Conservation (phyloP, 257 asterid species). For the Leonotis leonurus region DNA sequence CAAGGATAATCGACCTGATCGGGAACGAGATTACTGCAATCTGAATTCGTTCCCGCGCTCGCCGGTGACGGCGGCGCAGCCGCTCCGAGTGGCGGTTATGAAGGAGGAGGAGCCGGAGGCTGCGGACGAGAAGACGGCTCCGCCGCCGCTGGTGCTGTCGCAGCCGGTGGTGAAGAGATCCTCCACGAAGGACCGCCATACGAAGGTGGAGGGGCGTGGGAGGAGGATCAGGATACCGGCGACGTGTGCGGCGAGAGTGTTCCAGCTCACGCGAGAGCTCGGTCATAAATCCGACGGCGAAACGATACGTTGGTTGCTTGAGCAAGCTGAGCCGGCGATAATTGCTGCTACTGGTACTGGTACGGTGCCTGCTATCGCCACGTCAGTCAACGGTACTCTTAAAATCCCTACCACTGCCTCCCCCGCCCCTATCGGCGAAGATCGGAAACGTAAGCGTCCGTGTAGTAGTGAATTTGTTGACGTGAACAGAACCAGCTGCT, state of each 20-base stretch:
- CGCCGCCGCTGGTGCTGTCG: background rate
- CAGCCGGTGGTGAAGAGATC: conserved; percentile 36
- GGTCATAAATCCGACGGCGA: conserved; percentile 82
- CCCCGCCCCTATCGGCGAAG: background rate
- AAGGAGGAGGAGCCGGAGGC: conserved; percentile 32
- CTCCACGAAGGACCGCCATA: conserved; percentile 56
- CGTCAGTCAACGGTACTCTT: conserved; percentile 54
- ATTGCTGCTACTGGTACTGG: conserved; percentile 69
- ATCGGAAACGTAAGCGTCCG: conserved; percentile 34
- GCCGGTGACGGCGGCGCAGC: conserved; percentile 22
- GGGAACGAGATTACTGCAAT: background rate
- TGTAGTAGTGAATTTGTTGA: conserved; percentile 21
- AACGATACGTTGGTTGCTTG: conserved; percentile 68
- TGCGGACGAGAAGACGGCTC: conserved; percentile 19
- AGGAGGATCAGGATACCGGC: conserved; percentile 72
- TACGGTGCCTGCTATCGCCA: conserved; percentile 65
- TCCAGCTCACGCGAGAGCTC: conserved; percentile 69
- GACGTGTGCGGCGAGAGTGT: conserved; percentile 70
- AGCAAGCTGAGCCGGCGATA: conserved; percentile 63
- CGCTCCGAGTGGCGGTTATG: conserved; percentile 28
- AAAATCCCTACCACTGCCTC: conserved; percentile 41
- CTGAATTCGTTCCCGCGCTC: background rate
- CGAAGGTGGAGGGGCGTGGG: conserved; percentile 70
- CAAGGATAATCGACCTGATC: background rate
- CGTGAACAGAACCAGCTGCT: conserved; percentile 9